These are phyloP conservation scores for Diaporthe sp. DNA, from an alignment of 2,329 filamentous ascomycete genomes.

Conservation along the genomic window DNA sequence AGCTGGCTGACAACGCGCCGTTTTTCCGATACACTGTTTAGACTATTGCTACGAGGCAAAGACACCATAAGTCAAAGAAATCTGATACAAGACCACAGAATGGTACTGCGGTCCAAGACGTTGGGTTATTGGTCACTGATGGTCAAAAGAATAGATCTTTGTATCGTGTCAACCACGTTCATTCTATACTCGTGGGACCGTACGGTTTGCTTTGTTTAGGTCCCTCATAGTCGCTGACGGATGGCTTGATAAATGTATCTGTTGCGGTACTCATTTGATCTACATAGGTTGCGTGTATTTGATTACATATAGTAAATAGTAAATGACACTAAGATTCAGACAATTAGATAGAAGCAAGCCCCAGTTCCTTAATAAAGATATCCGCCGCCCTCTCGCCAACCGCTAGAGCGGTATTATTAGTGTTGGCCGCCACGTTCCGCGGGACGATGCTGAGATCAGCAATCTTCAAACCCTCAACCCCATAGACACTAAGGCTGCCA, in stretches of 20 bases:
- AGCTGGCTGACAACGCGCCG: conserved; percentile 49
- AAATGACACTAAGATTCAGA: not conserved
- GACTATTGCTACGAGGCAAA: not conserved
- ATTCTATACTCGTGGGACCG: not conserved
- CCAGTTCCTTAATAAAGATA: conserved; percentile 46
- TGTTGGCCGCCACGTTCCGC: conserved; percentile 59
- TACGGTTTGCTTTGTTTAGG: too few relatives aligned
- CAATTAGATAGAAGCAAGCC: not conserved
- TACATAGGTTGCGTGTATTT: not conserved
- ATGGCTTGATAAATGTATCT: not conserved
- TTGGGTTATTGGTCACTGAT: not conserved
- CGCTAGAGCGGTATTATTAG: conserved; percentile 57
- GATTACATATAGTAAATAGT: not conserved
- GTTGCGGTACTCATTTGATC: not conserved
- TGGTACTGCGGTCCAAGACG: not conserved
- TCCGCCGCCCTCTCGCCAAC: conserved; percentile 59
- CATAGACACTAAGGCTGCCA: conserved; percentile 57
- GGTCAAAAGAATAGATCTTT: not conserved
- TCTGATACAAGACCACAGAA: not conserved
- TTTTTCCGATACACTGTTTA: conserved; percentile 50
- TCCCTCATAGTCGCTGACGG: too few relatives aligned
- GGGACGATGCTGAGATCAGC: conserved; percentile 54
- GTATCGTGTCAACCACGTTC: not conserved
- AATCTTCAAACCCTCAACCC: conserved; percentile 56
- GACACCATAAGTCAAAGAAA: not conserved